phyloP scores from a whole-genome alignment of 2,329 filamentous ascomycete genomes.

The Cryoendolithus antarcticus region DNA sequence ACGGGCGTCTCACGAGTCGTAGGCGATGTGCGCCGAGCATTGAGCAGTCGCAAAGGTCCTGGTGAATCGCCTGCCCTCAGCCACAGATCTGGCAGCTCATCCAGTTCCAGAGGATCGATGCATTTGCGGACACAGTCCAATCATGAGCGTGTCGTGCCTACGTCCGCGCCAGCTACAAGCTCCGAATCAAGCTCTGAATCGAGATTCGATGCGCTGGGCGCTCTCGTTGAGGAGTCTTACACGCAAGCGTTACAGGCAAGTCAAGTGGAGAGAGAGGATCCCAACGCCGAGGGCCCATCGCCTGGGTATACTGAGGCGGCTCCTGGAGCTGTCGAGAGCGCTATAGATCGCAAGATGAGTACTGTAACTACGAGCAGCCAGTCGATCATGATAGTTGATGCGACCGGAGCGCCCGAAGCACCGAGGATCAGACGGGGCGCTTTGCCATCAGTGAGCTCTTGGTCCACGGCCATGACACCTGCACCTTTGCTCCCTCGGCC shows the following conservation, averaged over 20 bases:
- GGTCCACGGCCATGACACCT: slow-evolving; percentile 14
- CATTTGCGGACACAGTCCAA: not conserved
- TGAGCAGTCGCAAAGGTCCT: slow-evolving; percentile 43
- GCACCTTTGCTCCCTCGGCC: slow-evolving; percentile 12
- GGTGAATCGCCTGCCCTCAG: slow-evolving; percentile 8
- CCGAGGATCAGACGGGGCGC: slow-evolving; percentile 11
- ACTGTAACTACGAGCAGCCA: slow-evolving; percentile 69
- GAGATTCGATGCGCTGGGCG: slow-evolving; percentile 53
- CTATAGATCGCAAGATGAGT: slow-evolving; percentile 29
- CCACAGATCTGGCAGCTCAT: slow-evolving; percentile 13
- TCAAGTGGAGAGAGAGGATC: not conserved
- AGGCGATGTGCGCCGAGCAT: slow-evolving; percentile 69
- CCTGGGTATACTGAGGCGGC: no score
- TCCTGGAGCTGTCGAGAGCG: slow-evolving; percentile 2
- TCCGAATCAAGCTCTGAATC: no score
- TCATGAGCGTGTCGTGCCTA: not conserved
- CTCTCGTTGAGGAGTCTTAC: slow-evolving; percentile 25
- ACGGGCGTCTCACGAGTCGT: slow-evolving; percentile 63
- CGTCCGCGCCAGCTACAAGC: not conserved
- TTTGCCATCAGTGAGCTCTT: slow-evolving; percentile 16
- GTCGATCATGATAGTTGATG: slow-evolving; percentile 79
- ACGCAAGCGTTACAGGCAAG: slow-evolving; percentile 9
- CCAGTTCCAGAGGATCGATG: slow-evolving; percentile 46
- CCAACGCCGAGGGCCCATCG: not conserved
- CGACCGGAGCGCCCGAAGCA: slow-evolving; percentile 41